Evolutionary conservation across 2,329 filamentous ascomycete genomes (phyloP), one percentile per base, ranked within the genome.

Genomic region (Cadophora sp.): DNA sequence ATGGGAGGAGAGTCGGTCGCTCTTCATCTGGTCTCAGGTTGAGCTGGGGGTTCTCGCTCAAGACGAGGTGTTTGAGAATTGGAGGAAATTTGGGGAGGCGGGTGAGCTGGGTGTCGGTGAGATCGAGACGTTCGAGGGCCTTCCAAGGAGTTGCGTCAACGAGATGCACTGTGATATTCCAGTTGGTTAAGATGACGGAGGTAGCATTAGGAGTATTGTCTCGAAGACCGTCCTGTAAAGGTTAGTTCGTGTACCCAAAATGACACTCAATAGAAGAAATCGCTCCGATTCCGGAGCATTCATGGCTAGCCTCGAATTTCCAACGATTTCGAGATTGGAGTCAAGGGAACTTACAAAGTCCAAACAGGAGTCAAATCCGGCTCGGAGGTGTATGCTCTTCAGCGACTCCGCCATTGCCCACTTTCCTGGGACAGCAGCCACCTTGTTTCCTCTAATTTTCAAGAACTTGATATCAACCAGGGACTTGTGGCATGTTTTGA

Each of bases 21-120:
- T 63, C 55, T 20, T 68, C 65, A 18, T 65, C 56, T n/a, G 30
- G 22, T n/a, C 62, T 24, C 4, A 68, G 22, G 13, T 41, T 27
- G 24, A 73, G 47, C 9, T 62, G 45, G 33, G 33, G 47, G 33
- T 73, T 75, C 1, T 70, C 43, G 16, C 58, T 67, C 1, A 78
- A 16, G 22, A 64, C 63, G n/a, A 78, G 72, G 14, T 72, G 66
- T 59, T 68, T 73, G 16, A 78, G 51, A 11, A 70, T 74, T 8
- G 62, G 24, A n/a, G 76, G 75, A 24, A 77, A 64, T 30, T 59
- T 59, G 14, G 75, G 76, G 9, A 74, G 33, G 5, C 18, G 16
- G 13, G 2, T 33, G 24, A 75, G 39, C 24, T 59, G 9, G 3
- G 66, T 69, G 45, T 73, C 62, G 27, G 22, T 69, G 4, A 77